Evolutionary conservation across 1,284 basidiomycete species (phyloP), one percentile per base, ranked within the genome.

Genomic region (Sutorius eximius): DNA sequence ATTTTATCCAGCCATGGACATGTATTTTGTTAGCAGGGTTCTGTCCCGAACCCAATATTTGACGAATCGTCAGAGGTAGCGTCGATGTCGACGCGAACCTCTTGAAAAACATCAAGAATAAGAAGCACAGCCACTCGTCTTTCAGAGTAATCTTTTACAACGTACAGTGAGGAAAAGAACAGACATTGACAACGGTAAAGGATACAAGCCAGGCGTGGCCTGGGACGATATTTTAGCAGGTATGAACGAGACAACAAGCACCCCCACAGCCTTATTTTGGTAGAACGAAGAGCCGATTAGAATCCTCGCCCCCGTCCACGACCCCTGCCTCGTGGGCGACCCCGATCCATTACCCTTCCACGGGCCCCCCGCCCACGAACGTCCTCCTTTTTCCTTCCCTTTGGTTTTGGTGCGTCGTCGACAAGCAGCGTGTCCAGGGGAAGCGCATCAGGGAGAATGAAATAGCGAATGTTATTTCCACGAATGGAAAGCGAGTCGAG

Each of bases 391-490:
- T 91, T 92, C 66, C 86, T 81, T 66, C 86, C 88, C 65, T 97
- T 98, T 16, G 96, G 94, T 75, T 97, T 96, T 6, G 96, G 96
- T 32, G 95, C 93, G 71, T 99, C 97, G 72, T 99, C 96, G 22
- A 99, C 95, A 7, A 99, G 83, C 10, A 99, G 82, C 6, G 95
- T 98, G 74, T 99, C 96, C 55, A 99, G 80, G 0, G 96, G 97
- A 5, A 99, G 80, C 1, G 95, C 94, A 74, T 99, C 96, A 12
- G 97, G 96, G 20, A 99, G 85, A 59, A 98, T 88, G 73, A 93
- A 97, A 75, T 95, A 95, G 44, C 93, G 91, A 74, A 96, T 86
- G 70, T 91, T 94, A 78, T 95, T 95, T 38, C 93, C 93, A 57
- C 95, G 86, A 67, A 98, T 93, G 38, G 93, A 93, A 45, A 97